These are phyloP conservation scores for Pichia cephalocereana DNA, from an alignment of 805 yeast genomes.

Conservation along the genomic window DNA sequence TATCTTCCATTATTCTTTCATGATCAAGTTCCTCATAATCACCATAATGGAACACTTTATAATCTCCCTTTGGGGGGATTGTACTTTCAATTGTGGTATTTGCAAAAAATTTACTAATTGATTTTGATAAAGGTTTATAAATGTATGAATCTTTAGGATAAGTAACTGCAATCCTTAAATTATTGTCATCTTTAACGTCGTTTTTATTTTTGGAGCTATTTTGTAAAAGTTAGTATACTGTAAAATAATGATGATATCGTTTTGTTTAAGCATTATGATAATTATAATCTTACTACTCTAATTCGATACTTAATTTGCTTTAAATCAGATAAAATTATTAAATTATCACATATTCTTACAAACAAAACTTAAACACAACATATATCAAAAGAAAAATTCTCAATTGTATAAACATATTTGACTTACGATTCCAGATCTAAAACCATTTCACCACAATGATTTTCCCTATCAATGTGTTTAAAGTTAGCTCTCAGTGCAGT, in stretches of 20 bases:
- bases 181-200: neutral
- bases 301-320: neutral
- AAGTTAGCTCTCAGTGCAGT: slow-evolving; percentile 70
- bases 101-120: slow-evolving; percentile 22
- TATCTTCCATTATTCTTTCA: slow-evolving; percentile 42
- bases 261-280: too few species aligned
- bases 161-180: slow-evolving; percentile 25
- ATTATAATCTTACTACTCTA: neutral
- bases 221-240: neutral
- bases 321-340: neutral
- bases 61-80: slow-evolving; percentile 17
- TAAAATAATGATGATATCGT: too few species aligned
- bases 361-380: neutral
- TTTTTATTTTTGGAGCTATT: neutral
- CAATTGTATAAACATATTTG: neutral
- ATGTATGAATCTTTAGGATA: slow-evolving; percentile 33
- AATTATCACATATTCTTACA: neutral
- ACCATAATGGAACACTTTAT: slow-evolving; percentile 57
- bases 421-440: slow-evolving; percentile 18
- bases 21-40: slow-evolving; percentile 86
- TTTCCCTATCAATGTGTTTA: slow-evolving; percentile 38
- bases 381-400: neutral
- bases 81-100: slow-evolving; percentile 2
- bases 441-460: slow-evolving; percentile 44
- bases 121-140: slow-evolving; percentile 31